phyloP scores from a whole-genome alignment of 2,329 filamentous ascomycete genomes.

The Xylaria multiplex region DNA sequence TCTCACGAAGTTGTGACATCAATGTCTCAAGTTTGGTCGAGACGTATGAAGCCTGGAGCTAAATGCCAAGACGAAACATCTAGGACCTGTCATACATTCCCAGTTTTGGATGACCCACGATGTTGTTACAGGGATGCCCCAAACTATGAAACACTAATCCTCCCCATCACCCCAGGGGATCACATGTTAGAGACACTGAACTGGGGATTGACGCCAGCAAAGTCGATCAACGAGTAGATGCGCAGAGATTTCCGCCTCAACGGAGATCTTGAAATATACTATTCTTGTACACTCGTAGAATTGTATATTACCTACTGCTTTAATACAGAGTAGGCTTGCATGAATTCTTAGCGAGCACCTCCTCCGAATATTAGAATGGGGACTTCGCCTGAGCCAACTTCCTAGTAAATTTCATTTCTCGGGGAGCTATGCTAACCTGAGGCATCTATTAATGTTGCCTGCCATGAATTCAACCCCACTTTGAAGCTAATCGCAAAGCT shows the following conservation, averaged over 20 bases:
- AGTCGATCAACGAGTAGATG: not conserved
- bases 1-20: constrained; percentile 38
- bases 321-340: too few relatives aligned
- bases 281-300: too few relatives aligned
- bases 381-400: too few relatives aligned
- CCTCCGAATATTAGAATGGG: too few relatives aligned
- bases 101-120: constrained; percentile 31
- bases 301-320: too few relatives aligned
- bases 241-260: constrained; percentile 7
- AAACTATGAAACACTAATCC: constrained; percentile 24
- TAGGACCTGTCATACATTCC: constrained; percentile 30
- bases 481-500: too few relatives aligned
- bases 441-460: too few relatives aligned
- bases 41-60: constrained; percentile 40
- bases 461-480: too few relatives aligned
- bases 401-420: too few relatives aligned
- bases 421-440: too few relatives aligned
- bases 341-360: too few relatives aligned
- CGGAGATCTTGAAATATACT: constrained; percentile 10
- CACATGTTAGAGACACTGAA: not conserved
- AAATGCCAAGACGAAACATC: constrained; percentile 36
- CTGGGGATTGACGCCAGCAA: not conserved
- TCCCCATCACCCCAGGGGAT: not conserved
- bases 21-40: constrained; percentile 41
- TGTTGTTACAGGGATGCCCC: constrained; percentile 26